These are phyloP conservation scores for Acanthamoeba healyi DNA, from an alignment of 208 protist species.

Conservation along the genomic window DNA sequence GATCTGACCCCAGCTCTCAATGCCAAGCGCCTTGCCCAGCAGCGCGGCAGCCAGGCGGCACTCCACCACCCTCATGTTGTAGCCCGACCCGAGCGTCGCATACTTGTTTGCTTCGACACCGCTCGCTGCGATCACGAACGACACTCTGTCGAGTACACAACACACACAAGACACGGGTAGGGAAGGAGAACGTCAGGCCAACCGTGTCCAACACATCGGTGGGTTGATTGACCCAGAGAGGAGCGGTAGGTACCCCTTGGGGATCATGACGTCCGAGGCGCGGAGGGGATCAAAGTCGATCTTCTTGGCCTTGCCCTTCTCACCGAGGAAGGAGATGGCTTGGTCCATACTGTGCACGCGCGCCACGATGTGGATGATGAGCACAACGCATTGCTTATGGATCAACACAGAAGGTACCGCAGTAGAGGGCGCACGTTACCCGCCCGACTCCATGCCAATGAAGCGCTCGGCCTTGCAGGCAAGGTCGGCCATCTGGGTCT, in stretches of 20 bases:
- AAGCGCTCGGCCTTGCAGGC: constrained; percentile 78
- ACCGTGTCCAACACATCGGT: not conserved
- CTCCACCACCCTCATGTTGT: constrained; percentile 80
- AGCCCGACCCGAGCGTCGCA: constrained; percentile 31
- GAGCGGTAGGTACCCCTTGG: not conserved
- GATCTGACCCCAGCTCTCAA: constrained; percentile 25
- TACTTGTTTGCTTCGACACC: constrained; percentile 80
- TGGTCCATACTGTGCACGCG: constrained; percentile 81
- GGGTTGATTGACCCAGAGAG: not conserved
- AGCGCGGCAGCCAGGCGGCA: constrained; percentile 80
- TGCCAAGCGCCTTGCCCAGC: constrained; percentile 43
- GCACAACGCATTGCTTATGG: not conserved
- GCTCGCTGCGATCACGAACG: constrained; percentile 79
- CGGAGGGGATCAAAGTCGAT: constrained; percentile 84
- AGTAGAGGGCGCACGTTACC: not conserved
- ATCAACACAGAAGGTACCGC: not conserved
- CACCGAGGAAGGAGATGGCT: constrained; percentile 82
- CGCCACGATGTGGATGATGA: not conserved
- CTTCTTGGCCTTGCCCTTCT: constrained; percentile 75
- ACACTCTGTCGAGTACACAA: no score
- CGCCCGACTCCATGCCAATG: constrained; percentile 82
- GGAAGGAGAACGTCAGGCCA: constrained; percentile 13
- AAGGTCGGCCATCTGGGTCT: constrained; percentile 72
- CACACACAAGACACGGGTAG: not conserved
- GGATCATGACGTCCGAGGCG: constrained; percentile 71